phyloP scores from a whole-genome alignment of 2,329 filamentous ascomycete genomes.

The Exophiala sp. region DNA sequence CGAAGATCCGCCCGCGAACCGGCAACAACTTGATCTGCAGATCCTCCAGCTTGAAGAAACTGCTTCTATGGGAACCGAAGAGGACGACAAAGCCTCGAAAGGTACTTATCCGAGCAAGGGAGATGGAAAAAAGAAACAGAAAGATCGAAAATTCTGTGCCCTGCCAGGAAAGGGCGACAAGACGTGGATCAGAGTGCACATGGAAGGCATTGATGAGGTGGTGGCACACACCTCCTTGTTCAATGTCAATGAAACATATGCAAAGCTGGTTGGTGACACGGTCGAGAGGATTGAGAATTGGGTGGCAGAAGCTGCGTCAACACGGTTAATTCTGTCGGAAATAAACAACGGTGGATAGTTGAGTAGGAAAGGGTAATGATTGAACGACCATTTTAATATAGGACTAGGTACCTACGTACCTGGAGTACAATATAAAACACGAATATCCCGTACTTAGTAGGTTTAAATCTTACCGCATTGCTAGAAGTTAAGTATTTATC shows the following conservation, averaged over 20 bases:
- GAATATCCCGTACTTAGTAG: no score
- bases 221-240: slow-evolving; percentile 80
- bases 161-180: slow-evolving; percentile 61
- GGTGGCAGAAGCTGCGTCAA: slow-evolving; percentile 56
- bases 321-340: slow-evolving; percentile 2
- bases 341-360: slow-evolving; percentile 1
- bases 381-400: background rate
- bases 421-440: no score
- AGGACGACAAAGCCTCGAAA: background rate
- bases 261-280: slow-evolving; percentile 69
- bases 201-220: slow-evolving; percentile 79
- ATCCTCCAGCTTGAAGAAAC: background rate
- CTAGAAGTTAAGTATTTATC: no score
- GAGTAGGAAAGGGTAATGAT: background rate
- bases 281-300: slow-evolving; percentile 61
- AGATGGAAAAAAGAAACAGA: slow-evolving; percentile 38
- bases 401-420: no score
- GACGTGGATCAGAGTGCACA: slow-evolving; percentile 71
- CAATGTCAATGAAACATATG: slow-evolving; percentile 64
- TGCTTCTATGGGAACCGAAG: background rate
- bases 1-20: no score
- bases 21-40: no score
- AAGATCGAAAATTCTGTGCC: slow-evolving; percentile 72
- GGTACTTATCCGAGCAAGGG: slow-evolving; percentile 17
- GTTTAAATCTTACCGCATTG: no score